Evolutionary conservation across 1,284 basidiomycete genomes (phyloP), one percentile per base, ranked within the genome.

Genomic region (Vanrija humicola): DNA sequence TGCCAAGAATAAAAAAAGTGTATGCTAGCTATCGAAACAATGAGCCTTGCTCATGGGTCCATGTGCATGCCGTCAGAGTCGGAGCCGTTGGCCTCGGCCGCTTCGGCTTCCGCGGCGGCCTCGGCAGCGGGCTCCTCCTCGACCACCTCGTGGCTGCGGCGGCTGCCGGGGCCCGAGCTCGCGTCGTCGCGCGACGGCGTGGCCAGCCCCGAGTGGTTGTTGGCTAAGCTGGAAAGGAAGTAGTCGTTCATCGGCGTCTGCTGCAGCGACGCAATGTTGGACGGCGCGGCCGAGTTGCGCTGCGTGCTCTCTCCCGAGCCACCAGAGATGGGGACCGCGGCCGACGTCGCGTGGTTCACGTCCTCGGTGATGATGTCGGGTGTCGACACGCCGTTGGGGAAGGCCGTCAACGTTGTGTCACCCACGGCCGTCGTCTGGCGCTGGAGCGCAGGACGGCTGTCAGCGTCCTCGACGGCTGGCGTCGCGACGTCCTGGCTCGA

Each of bases 201-300:
- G 16, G 40, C n/a, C 40, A 42, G 76, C n/a, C 79, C 79, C 2
- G 34, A 34, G 12, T 34, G 34, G 34, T 34, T 34, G 34, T 34
- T 34, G 34, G 34, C 34, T 34, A 81, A 63, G 1, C 78, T 80
- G 40, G 75, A 74, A 6, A 81, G 65, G 66, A 81, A 81, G 2
- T 75, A 77, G 39, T 77, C 71, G 67, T 81, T 81, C 63, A 78
- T 76, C 0, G 80, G 80, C 7, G 80, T 81, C 12, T 59, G 54
- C 5, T 53, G 52, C 8, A 59, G 50, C n/a, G 53, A 55, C 4
- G 42, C 49, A 8, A 18, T 25, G 15, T 29, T 43, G 5, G 48
- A 43, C 16, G 43, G 14, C 15, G 28, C 43, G 40, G 45, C 47
- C 4, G 16, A 34, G 47, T 53, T 29, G 16, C 34, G 34, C 34